Conservation (phyloP, 768 basidiomycete species). For the Hypsizygus marmoreus region DNA sequence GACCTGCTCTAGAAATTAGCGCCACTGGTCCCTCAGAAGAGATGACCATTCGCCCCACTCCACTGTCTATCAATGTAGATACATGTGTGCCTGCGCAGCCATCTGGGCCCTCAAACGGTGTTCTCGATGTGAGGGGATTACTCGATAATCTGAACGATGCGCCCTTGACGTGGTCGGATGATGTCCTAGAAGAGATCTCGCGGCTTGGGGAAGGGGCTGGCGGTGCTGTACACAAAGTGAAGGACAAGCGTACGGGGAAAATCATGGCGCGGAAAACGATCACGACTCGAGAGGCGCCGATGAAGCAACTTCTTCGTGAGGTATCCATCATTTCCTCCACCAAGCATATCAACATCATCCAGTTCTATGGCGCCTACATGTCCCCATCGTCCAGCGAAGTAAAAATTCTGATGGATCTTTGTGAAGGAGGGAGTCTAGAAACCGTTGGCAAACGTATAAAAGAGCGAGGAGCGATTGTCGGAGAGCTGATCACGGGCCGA, state of each 20-base stretch:
- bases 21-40: constrained; percentile 35
- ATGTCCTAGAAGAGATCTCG: constrained; percentile 70
- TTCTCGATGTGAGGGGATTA: constrained; percentile 39
- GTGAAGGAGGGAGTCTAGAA: constrained; percentile 90
- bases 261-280: constrained; percentile 96
- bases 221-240: constrained; percentile 94
- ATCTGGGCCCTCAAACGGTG: constrained; percentile 32
- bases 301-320: constrained; percentile 92
- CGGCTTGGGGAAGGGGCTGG: constrained; percentile 95
- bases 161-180: constrained; percentile 60
- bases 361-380: constrained; percentile 92
- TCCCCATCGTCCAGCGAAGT: constrained; percentile 87
- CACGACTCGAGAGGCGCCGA: constrained; percentile 85
- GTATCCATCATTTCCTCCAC: constrained; percentile 86
- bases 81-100: constrained; percentile 32
- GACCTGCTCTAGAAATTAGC: constrained; percentile 18
- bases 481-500: constrained; percentile 88
- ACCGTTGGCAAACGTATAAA: constrained; percentile 84
- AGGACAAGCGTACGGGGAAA: constrained; percentile 73
- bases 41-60: constrained; percentile 45
- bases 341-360: constrained; percentile 83
- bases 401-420: constrained; percentile 91
- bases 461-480: constrained; percentile 74
- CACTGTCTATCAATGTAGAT: constrained; percentile 15
- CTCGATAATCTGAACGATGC: constrained; percentile 38